Base-by-base conservation (phyloP, 2,329 filamentous ascomycete genomes). In the Ambrosiella cleistominuta region DNA sequence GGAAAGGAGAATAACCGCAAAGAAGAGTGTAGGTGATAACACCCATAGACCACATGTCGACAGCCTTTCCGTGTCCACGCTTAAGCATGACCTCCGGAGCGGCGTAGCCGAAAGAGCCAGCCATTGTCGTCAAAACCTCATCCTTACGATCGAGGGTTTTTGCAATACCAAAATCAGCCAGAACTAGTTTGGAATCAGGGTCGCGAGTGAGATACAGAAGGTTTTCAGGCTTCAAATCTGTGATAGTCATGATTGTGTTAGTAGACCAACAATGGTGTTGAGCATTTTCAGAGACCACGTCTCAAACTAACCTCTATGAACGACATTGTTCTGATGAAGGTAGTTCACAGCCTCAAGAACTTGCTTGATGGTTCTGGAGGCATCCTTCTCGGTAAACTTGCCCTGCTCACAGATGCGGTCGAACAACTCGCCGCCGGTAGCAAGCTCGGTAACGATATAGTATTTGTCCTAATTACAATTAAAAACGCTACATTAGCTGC, bases 21-120 rank as follows among this genome's bases (percentile, higher is more conserved):
- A 98, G 85, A 36, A 98, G 78, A 13, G 93, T 98, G 72, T 98
- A 98, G 47, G 93, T 97, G 66, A 98, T 98, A 66, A 98, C 93
- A 62, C 93, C 93, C 72, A 98, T 79, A 2, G 93, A 97, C 93
- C 93, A 98, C 88, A 98, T 95, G 68, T 98, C 93, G 39, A 97
- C 93, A 3, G 93, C 88, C 72, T 97, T 98, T 68, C 93, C 93
- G 69, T 98, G 94, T 17, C 93, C 93, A 67, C 88, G 83, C 76
- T 96, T 96, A 63, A 95, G 77, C 93, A 98, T 98, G 61, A 98
- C 90, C 70, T 98, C 93, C 7, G 93, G 93, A 1, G 93, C 93
- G 17, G 93, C 93, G 67, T 98, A 98, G 57, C 93, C 93, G 68
- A 98, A 97, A 0, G 93, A 97, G 49, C 93, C 93, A 49, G 93